phyloP scores from a whole-genome alignment of 495 filamentous ascomycete genomes.

The Podospora comata region DNA sequence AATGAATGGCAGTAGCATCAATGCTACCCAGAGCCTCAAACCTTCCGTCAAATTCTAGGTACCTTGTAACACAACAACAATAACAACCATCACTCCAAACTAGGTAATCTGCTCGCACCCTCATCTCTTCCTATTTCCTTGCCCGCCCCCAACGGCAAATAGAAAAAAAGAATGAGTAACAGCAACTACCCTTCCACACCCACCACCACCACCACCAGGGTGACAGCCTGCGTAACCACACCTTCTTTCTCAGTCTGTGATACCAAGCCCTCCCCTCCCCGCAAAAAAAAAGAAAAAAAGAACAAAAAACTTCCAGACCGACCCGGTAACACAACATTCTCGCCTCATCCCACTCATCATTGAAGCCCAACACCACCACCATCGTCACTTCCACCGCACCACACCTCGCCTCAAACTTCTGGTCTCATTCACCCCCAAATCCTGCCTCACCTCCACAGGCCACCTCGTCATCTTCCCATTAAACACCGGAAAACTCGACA shows the following conservation, averaged over 20 bases:
- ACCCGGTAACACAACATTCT: constrained; percentile 15
- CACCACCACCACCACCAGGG: background rate
- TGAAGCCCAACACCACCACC: constrained; percentile 18
- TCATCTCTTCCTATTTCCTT: background rate
- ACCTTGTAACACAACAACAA: background rate
- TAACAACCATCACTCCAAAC: background rate
- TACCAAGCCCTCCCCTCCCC: background rate
- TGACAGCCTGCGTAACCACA: background rate
- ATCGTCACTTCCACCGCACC: background rate
- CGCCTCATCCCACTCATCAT: background rate
- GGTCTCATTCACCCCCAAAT: background rate
- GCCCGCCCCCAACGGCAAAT: background rate
- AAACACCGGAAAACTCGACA: constrained; percentile 24
- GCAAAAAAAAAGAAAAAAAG: background rate
- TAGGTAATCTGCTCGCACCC: background rate
- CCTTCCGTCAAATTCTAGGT: no score
- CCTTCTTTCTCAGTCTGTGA: background rate
- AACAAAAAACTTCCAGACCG: background rate
- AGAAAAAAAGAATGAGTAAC: background rate
- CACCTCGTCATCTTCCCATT: constrained; percentile 21
- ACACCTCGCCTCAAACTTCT: background rate
- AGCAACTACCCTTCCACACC: background rate
- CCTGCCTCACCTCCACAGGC: constrained; percentile 18
- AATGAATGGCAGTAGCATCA: no score
- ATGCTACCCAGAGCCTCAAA: no score